These are phyloP conservation scores for Rugonectria rugulosa DNA, from an alignment of 2,329 filamentous ascomycete species.

Conservation along the genomic window DNA sequence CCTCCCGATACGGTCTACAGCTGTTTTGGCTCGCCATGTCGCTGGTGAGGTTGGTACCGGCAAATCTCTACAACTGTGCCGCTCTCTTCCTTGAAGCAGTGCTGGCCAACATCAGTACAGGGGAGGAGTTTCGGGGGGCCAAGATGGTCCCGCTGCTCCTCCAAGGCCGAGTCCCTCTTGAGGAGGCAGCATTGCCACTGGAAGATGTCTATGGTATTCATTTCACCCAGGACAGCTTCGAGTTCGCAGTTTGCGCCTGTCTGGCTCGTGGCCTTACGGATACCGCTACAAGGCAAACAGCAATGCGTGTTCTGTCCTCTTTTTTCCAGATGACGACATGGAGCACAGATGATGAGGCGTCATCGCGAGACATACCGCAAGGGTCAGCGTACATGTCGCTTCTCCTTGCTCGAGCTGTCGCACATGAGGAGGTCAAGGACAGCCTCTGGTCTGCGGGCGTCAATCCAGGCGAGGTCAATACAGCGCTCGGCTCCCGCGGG, in stretches of 20 bases:
- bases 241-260: slow-evolving; percentile 71
- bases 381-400: slow-evolving; percentile 67
- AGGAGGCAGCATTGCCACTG: slow-evolving; percentile 67
- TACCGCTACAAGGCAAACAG: slow-evolving; percentile 63
- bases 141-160: slow-evolving; percentile 67
- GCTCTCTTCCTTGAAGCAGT: slow-evolving; percentile 71
- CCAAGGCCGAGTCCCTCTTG: slow-evolving; percentile 66
- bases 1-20: slow-evolving; percentile 73
- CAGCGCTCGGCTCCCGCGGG: slow-evolving; percentile 34
- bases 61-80: slow-evolving; percentile 70
- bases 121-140: slow-evolving; percentile 65
- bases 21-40: slow-evolving; percentile 76
- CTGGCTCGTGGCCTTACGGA: slow-evolving; percentile 71
- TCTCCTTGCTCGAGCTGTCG: slow-evolving; percentile 64
- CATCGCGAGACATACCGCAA: slow-evolving; percentile 30
- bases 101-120: slow-evolving; percentile 68
- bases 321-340: slow-evolving; percentile 57
- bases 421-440: slow-evolving; percentile 67
- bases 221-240: slow-evolving; percentile 70
- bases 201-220: slow-evolving; percentile 72
- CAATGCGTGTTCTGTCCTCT: slow-evolving; percentile 67
- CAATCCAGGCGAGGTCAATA: slow-evolving; percentile 48
- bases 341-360: slow-evolving; percentile 24
- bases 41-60: slow-evolving; percentile 69
- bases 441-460: slow-evolving; percentile 68